A percentile compares a stretch with the other conserved stretches of the same genome.
These are phyloP conservation scores for Trichoderma aggressivum DNA, from an alignment of 2,329 filamentous ascomycete genomes.

Conservation along the genomic window DNA sequence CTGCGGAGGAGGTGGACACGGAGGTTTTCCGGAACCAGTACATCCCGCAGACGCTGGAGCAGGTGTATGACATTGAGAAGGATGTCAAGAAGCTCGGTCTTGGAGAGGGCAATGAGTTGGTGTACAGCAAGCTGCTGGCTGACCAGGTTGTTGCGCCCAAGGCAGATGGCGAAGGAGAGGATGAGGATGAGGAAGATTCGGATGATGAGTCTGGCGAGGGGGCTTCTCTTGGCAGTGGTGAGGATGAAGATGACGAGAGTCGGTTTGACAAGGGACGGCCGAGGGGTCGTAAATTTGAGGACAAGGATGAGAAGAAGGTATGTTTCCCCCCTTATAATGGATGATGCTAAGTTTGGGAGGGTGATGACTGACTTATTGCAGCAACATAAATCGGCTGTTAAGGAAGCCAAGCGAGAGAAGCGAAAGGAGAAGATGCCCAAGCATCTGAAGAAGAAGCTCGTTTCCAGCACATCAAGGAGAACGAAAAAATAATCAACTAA, in stretches of 20 bases:
- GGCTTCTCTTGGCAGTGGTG: conserved; percentile 43
- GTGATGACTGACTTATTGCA: conserved; percentile 23
- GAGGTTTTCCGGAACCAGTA: conserved; percentile 95
- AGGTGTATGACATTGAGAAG: conserved; percentile 94
- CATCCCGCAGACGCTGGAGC: conserved; percentile 91
- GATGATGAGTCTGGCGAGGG: conserved; percentile 48
- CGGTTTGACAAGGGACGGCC: conserved; percentile 65
- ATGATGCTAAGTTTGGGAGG: not conserved
- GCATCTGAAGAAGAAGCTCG: conserved; percentile 85
- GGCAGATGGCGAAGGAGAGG: conserved; percentile 38
- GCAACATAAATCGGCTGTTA: conserved; percentile 81
- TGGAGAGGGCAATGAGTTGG: conserved; percentile 71
- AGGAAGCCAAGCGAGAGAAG: conserved; percentile 93
- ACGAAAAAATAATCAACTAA: conserved; percentile 46
- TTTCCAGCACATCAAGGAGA: conserved; percentile 59
- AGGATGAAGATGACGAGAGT: conserved; percentile 46
- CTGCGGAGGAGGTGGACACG: conserved; percentile 71
- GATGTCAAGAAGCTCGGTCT: conserved; percentile 74
- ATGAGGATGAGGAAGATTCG: conserved; percentile 41
- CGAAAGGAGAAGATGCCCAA: conserved; percentile 95
- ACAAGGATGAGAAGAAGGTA: conserved; percentile 85
- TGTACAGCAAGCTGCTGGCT: conserved; percentile 83
- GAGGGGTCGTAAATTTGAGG: conserved; percentile 79
- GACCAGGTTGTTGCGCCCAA: conserved; percentile 53
- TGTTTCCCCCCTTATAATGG: conserved; percentile 19